These are phyloP conservation scores for Capronia epimyces DNA, from an alignment of 2,329 filamentous ascomycete genomes.

Conservation along the genomic window DNA sequence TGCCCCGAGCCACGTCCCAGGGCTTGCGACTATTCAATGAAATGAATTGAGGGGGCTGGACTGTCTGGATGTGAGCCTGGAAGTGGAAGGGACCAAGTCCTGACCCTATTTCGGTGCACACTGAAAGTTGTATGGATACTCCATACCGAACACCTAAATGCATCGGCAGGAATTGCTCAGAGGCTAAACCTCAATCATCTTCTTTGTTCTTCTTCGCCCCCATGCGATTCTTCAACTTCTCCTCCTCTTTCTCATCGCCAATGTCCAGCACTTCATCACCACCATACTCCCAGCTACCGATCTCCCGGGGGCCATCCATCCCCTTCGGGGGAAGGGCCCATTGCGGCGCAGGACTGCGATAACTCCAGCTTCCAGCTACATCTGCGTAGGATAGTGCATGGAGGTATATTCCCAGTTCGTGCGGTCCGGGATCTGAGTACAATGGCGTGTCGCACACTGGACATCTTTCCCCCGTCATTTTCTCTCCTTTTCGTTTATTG, in stretches of 20 bases:
- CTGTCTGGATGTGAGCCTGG: neutral
- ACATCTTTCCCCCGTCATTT: conserved; percentile 81
- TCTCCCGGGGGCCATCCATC: conserved; percentile 63
- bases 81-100: no score
- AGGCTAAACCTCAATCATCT: no score
- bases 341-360: conserved; percentile 72
- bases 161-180: no score
- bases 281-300: conserved; percentile 45
- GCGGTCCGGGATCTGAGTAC: conserved; percentile 84
- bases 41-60: neutral
- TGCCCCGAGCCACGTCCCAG: neutral
- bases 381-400: conserved; percentile 90
- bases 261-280: conserved; percentile 35
- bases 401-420: conserved; percentile 89
- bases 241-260: conserved; percentile 34
- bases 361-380: conserved; percentile 75
- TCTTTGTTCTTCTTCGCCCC: conserved; percentile 24
- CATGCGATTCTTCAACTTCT: conserved; percentile 24
- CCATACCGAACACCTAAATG: no score
- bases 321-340: conserved; percentile 83
- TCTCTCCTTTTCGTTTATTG: conserved; percentile 84
- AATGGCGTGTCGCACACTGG: conserved; percentile 77
- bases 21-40: no score
- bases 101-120: no score
- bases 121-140: no score